Evolutionary conservation across 2,329 filamentous ascomycete species (phyloP).

Genomic region (Fusarium goolgardi): DNA sequence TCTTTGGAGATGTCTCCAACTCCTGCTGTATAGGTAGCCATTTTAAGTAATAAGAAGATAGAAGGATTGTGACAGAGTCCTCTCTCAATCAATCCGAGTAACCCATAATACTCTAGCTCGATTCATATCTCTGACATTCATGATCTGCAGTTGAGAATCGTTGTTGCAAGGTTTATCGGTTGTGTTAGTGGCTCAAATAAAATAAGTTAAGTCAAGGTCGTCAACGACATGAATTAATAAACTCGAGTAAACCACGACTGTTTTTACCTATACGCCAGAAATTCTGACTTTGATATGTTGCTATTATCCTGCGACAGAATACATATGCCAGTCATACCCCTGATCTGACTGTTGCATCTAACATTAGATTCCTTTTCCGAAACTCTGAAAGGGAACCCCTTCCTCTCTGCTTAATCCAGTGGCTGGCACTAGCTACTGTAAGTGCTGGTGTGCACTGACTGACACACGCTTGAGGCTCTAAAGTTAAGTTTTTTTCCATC

Average conservation of each 20-base stretch:
- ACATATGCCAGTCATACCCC: neutral
- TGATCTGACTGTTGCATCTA: neutral
- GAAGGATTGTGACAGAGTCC: neutral
- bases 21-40: neutral
- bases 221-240: conserved; percentile 5
- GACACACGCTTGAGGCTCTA: conserved; percentile 14
- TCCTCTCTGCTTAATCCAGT: neutral
- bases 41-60: neutral
- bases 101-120: neutral
- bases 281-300: neutral
- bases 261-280: neutral
- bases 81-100: neutral
- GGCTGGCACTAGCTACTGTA: conserved; percentile 14
- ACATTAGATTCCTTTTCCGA: conserved; percentile 13
- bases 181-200: neutral
- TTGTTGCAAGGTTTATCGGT: neutral
- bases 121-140: neutral
- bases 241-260: neutral
- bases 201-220: neutral
- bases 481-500: neutral
- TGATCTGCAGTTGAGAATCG: neutral
- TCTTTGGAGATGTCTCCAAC: neutral
- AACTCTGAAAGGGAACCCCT: neutral
- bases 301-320: too few species aligned
- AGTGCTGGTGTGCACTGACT: conserved; percentile 15